Base-by-base conservation (phyloP, 768 basidiomycete genomes). In the Gautieria morchelliformis region DNA sequence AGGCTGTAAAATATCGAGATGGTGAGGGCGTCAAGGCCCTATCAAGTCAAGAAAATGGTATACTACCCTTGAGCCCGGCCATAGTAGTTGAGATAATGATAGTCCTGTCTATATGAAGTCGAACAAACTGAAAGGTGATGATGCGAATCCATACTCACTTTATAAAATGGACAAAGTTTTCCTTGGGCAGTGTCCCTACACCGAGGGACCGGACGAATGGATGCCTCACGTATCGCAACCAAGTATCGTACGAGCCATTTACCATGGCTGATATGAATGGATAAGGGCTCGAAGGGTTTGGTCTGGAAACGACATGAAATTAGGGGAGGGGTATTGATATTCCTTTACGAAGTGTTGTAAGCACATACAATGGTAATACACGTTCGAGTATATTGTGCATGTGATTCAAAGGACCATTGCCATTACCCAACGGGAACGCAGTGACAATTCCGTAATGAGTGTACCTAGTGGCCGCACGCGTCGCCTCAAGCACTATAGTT, bases 351-450 rank as follows among this genome's bases (percentile, higher is more conserved):
- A 17, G 35, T n/a, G 27, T 22, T 20, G 14, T 14, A 56, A 63
- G 55, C 49, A 78, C 90, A 62, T 64, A 83, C 83, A 70, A 69
- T 1, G 81, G 79, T 17, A 95, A 68, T 1, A 73, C 60, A 0
- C 75, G 71, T 4, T 61, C 70, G 1, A 72, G 65, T 14, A 83
- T 72, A 0, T 81, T 73, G 64, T 92, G 88, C 53, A 88, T 72
- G 65, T 97, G 93, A 68, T 97, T 92, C 19, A 97, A 75, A 2
- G 93, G 93, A 0, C 93, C 93, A 54, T 84, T 73, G 0, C 93
- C 93, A 10, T 72, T 67, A 0, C 92, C 93, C 5, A 93, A 78
- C 0, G 78, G 69, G 39, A 72, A 70, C 0, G 91, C 87, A 0
- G 82, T 78, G 45, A 78, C 76, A 30, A 96, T 93, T 0, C 84